Evolutionary conservation across 1,284 basidiomycete species (phyloP).

Genomic region (Cryptococcus wingfieldii): DNA sequence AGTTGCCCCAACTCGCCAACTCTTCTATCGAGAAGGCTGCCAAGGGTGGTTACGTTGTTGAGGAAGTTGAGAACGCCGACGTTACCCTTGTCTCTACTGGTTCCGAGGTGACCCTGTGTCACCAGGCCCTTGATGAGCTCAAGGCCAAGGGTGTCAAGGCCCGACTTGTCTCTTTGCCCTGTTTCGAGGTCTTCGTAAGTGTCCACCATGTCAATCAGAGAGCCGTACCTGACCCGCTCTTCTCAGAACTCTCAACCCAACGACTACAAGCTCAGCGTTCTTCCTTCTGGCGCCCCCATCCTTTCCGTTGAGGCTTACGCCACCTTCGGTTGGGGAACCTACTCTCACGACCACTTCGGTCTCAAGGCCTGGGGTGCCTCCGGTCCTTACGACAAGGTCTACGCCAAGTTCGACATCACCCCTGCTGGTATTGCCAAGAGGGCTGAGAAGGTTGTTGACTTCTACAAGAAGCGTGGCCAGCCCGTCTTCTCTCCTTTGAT

Average conservation of each 20-base stretch:
- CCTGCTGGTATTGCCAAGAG: conserved; percentile 67
- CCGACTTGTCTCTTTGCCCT: conserved; percentile 81
- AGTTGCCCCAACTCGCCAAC: conserved; percentile 85
- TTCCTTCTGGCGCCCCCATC: conserved; percentile 84
- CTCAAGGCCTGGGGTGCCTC: conserved; percentile 79
- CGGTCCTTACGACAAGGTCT: conserved; percentile 82
- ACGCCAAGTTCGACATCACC: conserved; percentile 73
- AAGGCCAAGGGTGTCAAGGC: conserved; percentile 71
- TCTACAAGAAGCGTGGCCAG: conserved; percentile 76
- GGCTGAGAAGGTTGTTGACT: conserved; percentile 77
- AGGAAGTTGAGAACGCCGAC: conserved; percentile 67
- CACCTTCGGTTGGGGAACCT: conserved; percentile 76
- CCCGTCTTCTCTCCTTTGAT: conserved; percentile 73
- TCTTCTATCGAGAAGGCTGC: conserved; percentile 78
- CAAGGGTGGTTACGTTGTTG: conserved; percentile 84
- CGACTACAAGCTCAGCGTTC: conserved; percentile 75
- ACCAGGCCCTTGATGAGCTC: conserved; percentile 77
- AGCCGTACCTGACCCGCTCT: background rate
- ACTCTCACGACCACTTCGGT: conserved; percentile 84
- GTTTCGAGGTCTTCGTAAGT: conserved; percentile 71
- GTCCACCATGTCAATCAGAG: background rate
- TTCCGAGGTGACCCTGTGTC: conserved; percentile 78
- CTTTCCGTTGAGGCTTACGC: conserved; percentile 79
- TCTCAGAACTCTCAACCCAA: conserved; percentile 64
- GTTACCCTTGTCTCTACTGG: conserved; percentile 85